phyloP scores from a whole-genome alignment of 352 stramenopile genomes.

The Hyaloperonospora arabidopsidis region DNA sequence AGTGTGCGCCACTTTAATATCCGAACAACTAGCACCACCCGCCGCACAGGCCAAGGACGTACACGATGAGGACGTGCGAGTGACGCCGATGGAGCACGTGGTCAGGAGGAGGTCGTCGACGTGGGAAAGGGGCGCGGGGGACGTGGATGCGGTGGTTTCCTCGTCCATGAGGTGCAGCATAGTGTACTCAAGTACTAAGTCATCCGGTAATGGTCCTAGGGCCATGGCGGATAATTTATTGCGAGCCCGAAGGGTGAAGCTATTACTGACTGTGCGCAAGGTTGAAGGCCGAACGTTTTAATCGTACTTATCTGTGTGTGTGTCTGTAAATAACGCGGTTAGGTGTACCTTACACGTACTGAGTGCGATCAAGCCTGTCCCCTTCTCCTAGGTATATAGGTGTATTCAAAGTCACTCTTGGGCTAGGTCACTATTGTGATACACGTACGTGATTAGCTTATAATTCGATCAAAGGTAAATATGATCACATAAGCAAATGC shows the following conservation, averaged over 20 bases:
- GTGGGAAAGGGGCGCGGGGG: slow-evolving; percentile 9
- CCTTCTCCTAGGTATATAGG: too few species aligned
- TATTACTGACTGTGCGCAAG: neutral
- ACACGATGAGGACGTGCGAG: slow-evolving; percentile 22
- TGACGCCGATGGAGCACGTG: slow-evolving; percentile 28
- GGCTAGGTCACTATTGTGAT: too few species aligned
- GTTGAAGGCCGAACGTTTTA: neutral
- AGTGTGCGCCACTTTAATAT: slow-evolving; percentile 8
- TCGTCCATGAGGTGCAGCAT: slow-evolving; percentile 35
- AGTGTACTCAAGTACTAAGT: slow-evolving; percentile 40
- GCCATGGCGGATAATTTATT: neutral
- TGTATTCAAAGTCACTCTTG: too few species aligned
- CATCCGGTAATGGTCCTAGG: slow-evolving; percentile 32
- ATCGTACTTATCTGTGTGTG: too few species aligned
- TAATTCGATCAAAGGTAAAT: too few species aligned
- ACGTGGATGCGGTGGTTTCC: slow-evolving; percentile 15
- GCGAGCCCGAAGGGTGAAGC: neutral
- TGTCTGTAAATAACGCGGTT: too few species aligned
- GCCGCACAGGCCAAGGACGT: slow-evolving; percentile 8
- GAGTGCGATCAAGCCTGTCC: too few species aligned
- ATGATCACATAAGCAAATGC: too few species aligned
- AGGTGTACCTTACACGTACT: too few species aligned
- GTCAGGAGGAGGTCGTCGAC: slow-evolving; percentile 30
- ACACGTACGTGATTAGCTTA: too few species aligned
- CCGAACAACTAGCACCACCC: slow-evolving; percentile 15